Evolutionary conservation across 1,284 basidiomycete genomes (phyloP).

Genomic region (Trametes polyzona): DNA sequence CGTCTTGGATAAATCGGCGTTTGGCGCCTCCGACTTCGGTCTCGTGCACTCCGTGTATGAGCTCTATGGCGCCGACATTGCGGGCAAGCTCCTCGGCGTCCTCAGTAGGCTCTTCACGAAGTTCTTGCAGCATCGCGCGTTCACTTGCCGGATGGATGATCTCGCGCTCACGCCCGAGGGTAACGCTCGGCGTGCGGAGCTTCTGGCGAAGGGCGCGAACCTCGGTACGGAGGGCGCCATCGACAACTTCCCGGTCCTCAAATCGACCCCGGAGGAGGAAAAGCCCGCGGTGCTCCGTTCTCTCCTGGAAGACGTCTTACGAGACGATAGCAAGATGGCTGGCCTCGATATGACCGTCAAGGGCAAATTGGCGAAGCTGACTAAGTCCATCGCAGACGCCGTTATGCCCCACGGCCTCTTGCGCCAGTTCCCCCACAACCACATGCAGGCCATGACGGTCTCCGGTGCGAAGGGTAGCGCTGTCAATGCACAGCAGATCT

Average conservation of each 20-base stretch:
- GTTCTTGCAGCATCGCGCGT: conserved; percentile 95
- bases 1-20: conserved; percentile 96
- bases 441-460: conserved; percentile 99
- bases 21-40: conserved; percentile 96
- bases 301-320: conserved; percentile 92
- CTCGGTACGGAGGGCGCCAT: conserved; percentile 89
- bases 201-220: conserved; percentile 72
- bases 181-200: conserved; percentile 69
- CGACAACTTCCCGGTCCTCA: conserved; percentile 84
- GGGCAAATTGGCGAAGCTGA: conserved; percentile 82
- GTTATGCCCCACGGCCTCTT: conserved; percentile 89
- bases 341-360: conserved; percentile 94
- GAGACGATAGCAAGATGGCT: conserved; percentile 97
- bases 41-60: conserved; percentile 99
- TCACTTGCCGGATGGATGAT: conserved; percentile 99
- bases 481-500: conserved; percentile 98
- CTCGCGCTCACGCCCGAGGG: conserved; percentile 87
- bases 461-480: conserved; percentile 98
- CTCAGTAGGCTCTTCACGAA: conserved; percentile 96
- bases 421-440: conserved; percentile 96
- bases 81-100: conserved; percentile 92
- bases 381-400: conserved; percentile 88
- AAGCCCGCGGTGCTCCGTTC: conserved; percentile 54
- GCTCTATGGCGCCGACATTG: conserved; percentile 90
- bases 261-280: conserved; percentile 51